Evolutionary conservation across 495 filamentous ascomycete genomes (phyloP).

Genomic region (Aspergillus avenaceus): DNA sequence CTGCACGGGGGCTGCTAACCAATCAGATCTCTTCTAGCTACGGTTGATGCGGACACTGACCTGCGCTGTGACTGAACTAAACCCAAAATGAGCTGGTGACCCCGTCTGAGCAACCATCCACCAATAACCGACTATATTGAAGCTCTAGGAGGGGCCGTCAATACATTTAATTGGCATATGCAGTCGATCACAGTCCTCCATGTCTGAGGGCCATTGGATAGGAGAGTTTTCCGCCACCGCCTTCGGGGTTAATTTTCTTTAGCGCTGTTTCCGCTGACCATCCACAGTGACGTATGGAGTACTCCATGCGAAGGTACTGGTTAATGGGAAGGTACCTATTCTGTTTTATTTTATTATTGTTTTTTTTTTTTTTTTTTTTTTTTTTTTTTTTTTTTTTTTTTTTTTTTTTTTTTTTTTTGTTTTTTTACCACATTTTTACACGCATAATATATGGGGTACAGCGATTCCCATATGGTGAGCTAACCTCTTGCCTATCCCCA

Average conservation of each 20-base stretch:
- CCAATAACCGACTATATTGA: constrained; percentile 10
- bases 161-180: constrained; percentile 18
- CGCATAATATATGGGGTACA: no score
- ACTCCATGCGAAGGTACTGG: background rate
- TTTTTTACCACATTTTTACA: no score
- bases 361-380: no score
- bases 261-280: constrained; percentile 16
- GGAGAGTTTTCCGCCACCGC: constrained; percentile 12
- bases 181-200: background rate
- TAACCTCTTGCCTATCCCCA: background rate
- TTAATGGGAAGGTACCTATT: background rate
- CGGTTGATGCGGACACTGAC: background rate
- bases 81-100: constrained; percentile 13
- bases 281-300: background rate
- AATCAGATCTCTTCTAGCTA: background rate
- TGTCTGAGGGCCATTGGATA: constrained; percentile 10
- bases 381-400: no score
- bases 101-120: background rate
- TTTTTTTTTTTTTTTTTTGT: no score
- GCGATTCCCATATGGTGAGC: background rate
- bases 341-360: no score
- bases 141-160: background rate
- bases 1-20: background rate
- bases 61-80: constrained; percentile 9
- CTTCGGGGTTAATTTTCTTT: constrained; percentile 6